A percentile compares a stretch with the other conserved stretches of the same genome.
These are phyloP conservation scores for Botrytis fragariae DNA, from an alignment of 2,329 filamentous ascomycete genomes.

Conservation along the genomic window DNA sequence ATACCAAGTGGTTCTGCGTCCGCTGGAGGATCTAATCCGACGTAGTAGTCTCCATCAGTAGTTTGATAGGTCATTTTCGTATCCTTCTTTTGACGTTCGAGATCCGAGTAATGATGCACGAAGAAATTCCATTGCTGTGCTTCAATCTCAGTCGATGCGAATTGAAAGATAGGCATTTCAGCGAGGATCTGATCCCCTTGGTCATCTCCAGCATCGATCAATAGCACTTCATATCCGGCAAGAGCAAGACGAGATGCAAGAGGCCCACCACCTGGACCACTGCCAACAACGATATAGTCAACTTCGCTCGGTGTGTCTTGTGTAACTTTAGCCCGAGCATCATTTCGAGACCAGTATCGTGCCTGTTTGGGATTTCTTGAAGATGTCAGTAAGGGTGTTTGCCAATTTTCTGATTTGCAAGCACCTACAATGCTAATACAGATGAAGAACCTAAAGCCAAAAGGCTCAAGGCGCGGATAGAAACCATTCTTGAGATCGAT, in stretches of 20 bases:
- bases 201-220: constrained; percentile 54
- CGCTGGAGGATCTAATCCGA: constrained; percentile 31
- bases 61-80: constrained; percentile 41
- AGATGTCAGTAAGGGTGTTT: neutral
- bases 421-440: constrained; percentile 13
- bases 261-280: constrained; percentile 51
- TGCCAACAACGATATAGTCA: constrained; percentile 55
- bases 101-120: constrained; percentile 29
- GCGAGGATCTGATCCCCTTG: constrained; percentile 45
- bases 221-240: constrained; percentile 50
- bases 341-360: constrained; percentile 15
- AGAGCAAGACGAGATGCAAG: constrained; percentile 50
- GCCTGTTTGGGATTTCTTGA: constrained; percentile 9
- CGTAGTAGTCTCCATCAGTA: constrained; percentile 32
- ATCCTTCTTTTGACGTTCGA: constrained; percentile 23
- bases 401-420: neutral
- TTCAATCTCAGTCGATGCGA: constrained; percentile 47
- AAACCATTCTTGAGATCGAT: neutral
- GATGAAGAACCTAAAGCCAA: constrained; percentile 8
- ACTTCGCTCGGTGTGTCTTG: constrained; percentile 4
- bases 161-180: constrained; percentile 47
- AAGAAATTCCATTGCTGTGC: constrained; percentile 51
- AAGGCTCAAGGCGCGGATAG: neutral
- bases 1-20: constrained; percentile 32
- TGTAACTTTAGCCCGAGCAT: neutral